phyloP scores from a whole-genome alignment of 1,139 yeast species.

The Hyphopichia pseudoburtonii region DNA sequence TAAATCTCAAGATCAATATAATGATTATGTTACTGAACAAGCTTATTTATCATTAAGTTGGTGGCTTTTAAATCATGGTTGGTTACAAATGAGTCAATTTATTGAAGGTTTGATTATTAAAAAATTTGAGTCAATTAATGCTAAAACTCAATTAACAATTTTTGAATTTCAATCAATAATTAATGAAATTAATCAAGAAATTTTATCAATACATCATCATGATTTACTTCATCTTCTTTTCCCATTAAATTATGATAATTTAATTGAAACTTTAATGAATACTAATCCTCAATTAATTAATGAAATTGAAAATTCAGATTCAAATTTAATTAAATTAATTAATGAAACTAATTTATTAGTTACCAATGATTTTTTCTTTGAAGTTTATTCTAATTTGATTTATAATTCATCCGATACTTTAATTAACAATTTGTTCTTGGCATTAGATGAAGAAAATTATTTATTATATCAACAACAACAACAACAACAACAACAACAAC shows the following conservation, averaged over 20 bases:
- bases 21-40: conserved; percentile 64
- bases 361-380: conserved; percentile 30
- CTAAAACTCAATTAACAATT: conserved; percentile 67
- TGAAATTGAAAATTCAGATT: conserved; percentile 38
- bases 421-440: conserved; percentile 24
- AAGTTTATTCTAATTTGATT: conserved; percentile 31
- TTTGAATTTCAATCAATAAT: conserved; percentile 50
- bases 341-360: conserved; percentile 42
- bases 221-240: conserved; percentile 33
- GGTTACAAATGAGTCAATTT: conserved; percentile 56
- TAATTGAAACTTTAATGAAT: conserved; percentile 44
- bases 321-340: conserved; percentile 45
- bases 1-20: conserved; percentile 26
- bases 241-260: conserved; percentile 41
- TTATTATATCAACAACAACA: conserved; percentile 8
- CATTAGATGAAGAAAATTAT: conserved; percentile 18
- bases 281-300: conserved; percentile 45
- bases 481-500: conserved; percentile 6
- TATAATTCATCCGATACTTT: conserved; percentile 29
- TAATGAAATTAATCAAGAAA: conserved; percentile 17
- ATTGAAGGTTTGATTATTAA: conserved; percentile 59
- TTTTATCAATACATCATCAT: conserved; percentile 16
- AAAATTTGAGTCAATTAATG: conserved; percentile 64
- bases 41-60: conserved; percentile 85
- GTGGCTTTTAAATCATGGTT: conserved; percentile 92